Evolutionary conservation across 768 basidiomycete genomes (phyloP).

Genomic region (Suillus bovinus): DNA sequence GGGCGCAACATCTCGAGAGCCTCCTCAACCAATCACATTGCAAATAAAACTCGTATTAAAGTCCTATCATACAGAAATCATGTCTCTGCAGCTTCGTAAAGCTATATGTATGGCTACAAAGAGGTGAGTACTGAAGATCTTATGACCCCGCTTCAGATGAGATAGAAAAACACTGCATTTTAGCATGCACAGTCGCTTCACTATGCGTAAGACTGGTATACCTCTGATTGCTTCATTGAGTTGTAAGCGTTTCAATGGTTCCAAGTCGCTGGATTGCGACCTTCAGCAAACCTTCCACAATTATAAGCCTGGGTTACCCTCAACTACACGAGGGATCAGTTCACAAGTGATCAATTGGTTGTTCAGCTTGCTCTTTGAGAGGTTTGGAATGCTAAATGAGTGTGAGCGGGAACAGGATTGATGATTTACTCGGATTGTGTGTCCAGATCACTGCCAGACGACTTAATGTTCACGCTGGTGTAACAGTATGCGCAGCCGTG

Average conservation of each 20-base stretch:
- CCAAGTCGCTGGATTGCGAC: not conserved
- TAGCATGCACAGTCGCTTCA: not conserved
- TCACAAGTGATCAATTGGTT: too few relatives aligned
- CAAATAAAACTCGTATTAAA: not conserved
- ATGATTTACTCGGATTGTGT: too few relatives aligned
- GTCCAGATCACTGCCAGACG: too few relatives aligned
- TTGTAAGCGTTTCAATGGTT: not conserved
- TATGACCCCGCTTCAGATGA: not conserved
- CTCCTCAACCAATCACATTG: not conserved
- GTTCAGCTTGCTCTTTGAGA: too few relatives aligned
- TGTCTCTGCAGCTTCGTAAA: not conserved
- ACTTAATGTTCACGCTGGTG: too few relatives aligned
- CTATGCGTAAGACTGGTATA: not conserved
- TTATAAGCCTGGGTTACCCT: not conserved
- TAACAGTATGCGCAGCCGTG: too few relatives aligned
- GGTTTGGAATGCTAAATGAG: too few relatives aligned
- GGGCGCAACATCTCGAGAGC: not conserved
- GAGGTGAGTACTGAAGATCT: not conserved
- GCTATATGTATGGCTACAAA: not conserved
- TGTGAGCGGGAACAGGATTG: too few relatives aligned
- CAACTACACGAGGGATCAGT: not conserved
- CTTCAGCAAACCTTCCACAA: too few relatives aligned
- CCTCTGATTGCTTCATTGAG: not conserved
- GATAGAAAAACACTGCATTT: not conserved
- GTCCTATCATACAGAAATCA: not conserved